Evolutionary conservation across 2,329 filamentous ascomycete species (phyloP).

Genomic region (Verticillium longisporum): DNA sequence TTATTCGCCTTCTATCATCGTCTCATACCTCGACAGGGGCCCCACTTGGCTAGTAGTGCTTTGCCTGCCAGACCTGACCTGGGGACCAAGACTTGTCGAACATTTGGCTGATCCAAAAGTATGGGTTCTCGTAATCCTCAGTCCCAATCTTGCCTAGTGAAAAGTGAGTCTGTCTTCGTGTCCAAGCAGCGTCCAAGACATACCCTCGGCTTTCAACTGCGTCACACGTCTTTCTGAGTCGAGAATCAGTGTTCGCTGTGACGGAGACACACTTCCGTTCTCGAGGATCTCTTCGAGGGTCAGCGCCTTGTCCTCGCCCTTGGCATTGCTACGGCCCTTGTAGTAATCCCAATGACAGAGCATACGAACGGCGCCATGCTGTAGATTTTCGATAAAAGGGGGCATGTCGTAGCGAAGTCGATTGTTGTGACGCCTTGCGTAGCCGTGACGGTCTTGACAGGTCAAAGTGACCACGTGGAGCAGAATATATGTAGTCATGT

Average conservation of each 20-base stretch:
- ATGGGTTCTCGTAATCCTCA: neutral
- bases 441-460: conserved; percentile 27
- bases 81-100: neutral
- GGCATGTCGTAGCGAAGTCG: conserved; percentile 28
- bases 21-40: neutral
- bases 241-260: neutral
- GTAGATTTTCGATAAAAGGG: conserved; percentile 33
- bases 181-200: no score
- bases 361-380: conserved; percentile 37
- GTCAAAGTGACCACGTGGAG: conserved; percentile 31
- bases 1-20: no score
- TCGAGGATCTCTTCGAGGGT: neutral
- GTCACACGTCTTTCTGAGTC: neutral
- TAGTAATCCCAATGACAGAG: conserved; percentile 45
- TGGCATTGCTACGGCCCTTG: neutral
- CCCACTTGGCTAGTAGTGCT: neutral
- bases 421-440: conserved; percentile 12
- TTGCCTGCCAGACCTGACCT: neutral
- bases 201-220: neutral
- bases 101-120: neutral
- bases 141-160: neutral
- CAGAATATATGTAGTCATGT: conserved; percentile 31
- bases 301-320: neutral
- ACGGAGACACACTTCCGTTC: neutral
- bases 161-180: neutral